A percentile compares a stretch with the other conserved stretches of the same genome.
Conservation (phyloP, 768 basidiomycete species). For the Mycena latifolia region DNA sequence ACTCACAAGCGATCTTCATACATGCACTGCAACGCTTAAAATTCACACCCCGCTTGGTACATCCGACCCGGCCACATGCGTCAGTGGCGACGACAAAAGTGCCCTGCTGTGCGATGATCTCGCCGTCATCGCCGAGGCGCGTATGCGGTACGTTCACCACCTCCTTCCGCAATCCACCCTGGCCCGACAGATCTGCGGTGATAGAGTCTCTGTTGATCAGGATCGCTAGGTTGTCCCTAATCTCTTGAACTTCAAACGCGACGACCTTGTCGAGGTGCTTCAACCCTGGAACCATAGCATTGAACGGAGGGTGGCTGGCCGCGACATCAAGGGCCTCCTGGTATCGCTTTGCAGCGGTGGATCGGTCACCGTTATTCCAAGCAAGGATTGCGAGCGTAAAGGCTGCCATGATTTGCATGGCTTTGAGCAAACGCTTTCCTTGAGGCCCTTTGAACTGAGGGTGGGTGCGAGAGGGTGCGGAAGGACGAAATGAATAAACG, state of each 20-base stretch:
- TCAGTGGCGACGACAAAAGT: conserved; percentile 44
- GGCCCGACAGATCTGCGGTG: conserved; percentile 32
- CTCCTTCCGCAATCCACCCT: conserved; percentile 38
- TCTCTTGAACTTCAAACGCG: conserved; percentile 36
- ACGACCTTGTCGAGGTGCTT: conserved; percentile 42
- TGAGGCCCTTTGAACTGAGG: conserved; percentile 37
- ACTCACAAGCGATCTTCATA: conserved; percentile 44
- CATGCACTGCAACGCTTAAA: conserved; percentile 44
- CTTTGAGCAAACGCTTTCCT: conserved; percentile 46
- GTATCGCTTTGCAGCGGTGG: conserved; percentile 49
- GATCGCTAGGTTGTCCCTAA: conserved; percentile 40
- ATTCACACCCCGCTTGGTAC: conserved; percentile 43
- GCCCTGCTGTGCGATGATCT: conserved; percentile 20
- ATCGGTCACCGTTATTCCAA: conserved; percentile 47
- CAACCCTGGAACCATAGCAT: conserved; percentile 22
- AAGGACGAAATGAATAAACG: conserved; percentile 43
- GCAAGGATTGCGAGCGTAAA: conserved; percentile 47
- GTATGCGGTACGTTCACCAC: conserved; percentile 36
- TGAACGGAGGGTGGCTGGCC: conserved; percentile 40
- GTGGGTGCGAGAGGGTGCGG: conserved; percentile 30
- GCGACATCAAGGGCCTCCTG: conserved; percentile 46
- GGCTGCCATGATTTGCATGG: conserved; percentile 45
- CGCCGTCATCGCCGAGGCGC: conserved; percentile 40
- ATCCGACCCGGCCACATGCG: conserved; percentile 41
- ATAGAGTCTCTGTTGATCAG: conserved; percentile 41